These are phyloP conservation scores for Przewalskia tangutica DNA, from an alignment of 257 asterid species.

Conservation along the genomic window DNA sequence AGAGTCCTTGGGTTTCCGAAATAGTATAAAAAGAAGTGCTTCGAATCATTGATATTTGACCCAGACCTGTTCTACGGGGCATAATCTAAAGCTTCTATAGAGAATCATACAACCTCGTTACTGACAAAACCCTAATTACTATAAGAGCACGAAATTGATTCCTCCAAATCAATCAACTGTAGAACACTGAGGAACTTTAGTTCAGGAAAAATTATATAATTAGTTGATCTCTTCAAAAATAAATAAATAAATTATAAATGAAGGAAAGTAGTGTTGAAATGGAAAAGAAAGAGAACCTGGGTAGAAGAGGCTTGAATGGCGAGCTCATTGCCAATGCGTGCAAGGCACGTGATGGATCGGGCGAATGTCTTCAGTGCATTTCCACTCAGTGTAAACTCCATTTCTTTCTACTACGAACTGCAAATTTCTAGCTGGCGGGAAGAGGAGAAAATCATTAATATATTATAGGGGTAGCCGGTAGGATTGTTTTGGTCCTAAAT, in stretches of 20 bases:
- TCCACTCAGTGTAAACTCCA: conserved; percentile 88
- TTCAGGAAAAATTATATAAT: background rate
- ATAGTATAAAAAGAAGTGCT: too few species aligned
- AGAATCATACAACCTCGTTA: background rate
- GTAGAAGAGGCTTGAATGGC: conserved; percentile 70
- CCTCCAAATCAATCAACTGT: background rate
- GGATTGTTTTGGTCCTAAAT: too few species aligned
- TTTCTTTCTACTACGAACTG: background rate
- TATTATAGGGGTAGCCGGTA: too few species aligned
- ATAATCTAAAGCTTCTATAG: background rate
- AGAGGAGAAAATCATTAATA: too few species aligned
- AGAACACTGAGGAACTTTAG: background rate
- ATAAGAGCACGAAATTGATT: background rate
- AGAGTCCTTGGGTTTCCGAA: too few species aligned
- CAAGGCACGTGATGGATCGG: conserved; percentile 83
- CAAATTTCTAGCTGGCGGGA: background rate
- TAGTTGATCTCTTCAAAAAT: background rate
- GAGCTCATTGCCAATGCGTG: conserved; percentile 89
- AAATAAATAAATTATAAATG: background rate
- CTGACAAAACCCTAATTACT: conserved; percentile 17
- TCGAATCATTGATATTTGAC: too few species aligned
- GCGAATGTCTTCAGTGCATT: conserved; percentile 71
- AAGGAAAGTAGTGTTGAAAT: background rate
- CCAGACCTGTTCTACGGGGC: too few species aligned
- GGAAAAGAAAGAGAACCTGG: conserved; percentile 30